Evolutionary conservation across 1,139 yeast genomes (phyloP).

Genomic region (Zygosaccharomyces pseudobailii): DNA sequence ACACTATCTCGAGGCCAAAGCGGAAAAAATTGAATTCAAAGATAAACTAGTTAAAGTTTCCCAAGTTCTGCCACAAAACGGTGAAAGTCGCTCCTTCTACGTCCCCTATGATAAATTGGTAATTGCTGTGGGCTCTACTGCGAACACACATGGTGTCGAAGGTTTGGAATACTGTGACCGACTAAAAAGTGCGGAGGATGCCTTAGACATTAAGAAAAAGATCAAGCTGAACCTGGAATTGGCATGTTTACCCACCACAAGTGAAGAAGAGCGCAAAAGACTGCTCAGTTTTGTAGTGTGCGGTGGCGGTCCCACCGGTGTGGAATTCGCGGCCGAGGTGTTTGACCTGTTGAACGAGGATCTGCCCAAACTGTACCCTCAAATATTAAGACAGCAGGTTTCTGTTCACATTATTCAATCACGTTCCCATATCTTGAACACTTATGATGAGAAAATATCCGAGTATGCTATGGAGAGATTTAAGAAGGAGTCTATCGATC

Average conservation of each 20-base stretch:
- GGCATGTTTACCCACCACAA: constrained; percentile 57
- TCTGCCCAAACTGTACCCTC: constrained; percentile 49
- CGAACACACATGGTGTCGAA: constrained; percentile 62
- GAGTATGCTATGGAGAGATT: constrained; percentile 58
- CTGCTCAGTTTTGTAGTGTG: constrained; percentile 59
- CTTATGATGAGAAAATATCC: constrained; percentile 57
- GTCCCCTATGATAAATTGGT: constrained; percentile 62
- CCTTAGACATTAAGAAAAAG: constrained; percentile 49
- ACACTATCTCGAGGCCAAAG: constrained; percentile 53
- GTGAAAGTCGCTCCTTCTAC: constrained; percentile 41
- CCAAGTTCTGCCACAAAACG: constrained; percentile 38
- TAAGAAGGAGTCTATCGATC: constrained; percentile 52
- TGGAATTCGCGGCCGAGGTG: constrained; percentile 63
- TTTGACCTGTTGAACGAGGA: constrained; percentile 59
- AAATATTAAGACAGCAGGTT: constrained; percentile 51
- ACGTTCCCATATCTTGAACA: constrained; percentile 57
- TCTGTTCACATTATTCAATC: constrained; percentile 63
- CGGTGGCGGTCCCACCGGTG: constrained; percentile 73
- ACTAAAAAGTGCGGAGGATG: constrained; percentile 62
- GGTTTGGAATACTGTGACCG: constrained; percentile 55
- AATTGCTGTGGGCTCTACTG: constrained; percentile 59
- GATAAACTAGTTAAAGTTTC: constrained; percentile 51
- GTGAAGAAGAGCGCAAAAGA: constrained; percentile 54
- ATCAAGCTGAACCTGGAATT: constrained; percentile 51
- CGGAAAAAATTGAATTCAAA: constrained; percentile 48